Evolutionary conservation across 2,329 filamentous ascomycete genomes (phyloP).

Genomic region (Biscogniauxia mediterranea): DNA sequence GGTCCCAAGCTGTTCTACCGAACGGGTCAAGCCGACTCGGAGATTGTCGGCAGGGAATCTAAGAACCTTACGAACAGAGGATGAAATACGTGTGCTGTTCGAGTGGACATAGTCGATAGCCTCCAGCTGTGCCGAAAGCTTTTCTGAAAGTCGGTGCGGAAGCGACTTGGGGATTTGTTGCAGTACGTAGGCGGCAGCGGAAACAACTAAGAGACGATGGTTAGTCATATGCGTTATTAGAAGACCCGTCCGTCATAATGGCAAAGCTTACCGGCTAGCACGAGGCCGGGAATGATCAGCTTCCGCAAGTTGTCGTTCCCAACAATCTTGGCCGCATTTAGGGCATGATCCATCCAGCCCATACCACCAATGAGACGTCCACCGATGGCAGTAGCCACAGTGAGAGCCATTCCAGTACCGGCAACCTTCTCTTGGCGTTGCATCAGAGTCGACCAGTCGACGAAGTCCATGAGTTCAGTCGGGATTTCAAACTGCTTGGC

Average conservation of each 20-base stretch:
- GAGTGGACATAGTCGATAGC: conserved; percentile 89
- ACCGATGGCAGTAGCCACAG: conserved; percentile 82
- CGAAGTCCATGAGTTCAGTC: conserved; percentile 89
- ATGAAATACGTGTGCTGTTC: conserved; percentile 81
- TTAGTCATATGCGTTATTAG: conserved; percentile 14
- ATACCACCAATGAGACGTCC: conserved; percentile 77
- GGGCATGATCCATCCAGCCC: conserved; percentile 84
- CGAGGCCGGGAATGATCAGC: conserved; percentile 75
- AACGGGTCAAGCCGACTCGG: conserved; percentile 77
- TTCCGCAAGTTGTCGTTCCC: conserved; percentile 78
- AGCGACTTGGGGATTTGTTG: conserved; percentile 86
- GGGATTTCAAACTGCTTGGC: conserved; percentile 84
- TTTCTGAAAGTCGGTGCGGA: conserved; percentile 78
- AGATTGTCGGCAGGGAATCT: conserved; percentile 85
- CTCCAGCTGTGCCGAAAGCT: conserved; percentile 77
- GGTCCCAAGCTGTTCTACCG: conserved; percentile 76
- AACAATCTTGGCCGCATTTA: conserved; percentile 77
- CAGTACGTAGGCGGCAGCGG: conserved; percentile 77
- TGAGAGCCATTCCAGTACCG: conserved; percentile 91
- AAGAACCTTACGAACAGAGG: conserved; percentile 84
- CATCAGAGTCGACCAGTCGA: conserved; percentile 79
- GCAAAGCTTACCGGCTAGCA: conserved; percentile 70
- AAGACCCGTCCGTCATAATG: conserved; percentile 7
- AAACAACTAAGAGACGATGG: conserved; percentile 53
- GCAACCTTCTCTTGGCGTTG: conserved; percentile 93